These are phyloP conservation scores for Arbutus unedo DNA, from an alignment of 148 eudicot genomes.

Conservation along the genomic window DNA sequence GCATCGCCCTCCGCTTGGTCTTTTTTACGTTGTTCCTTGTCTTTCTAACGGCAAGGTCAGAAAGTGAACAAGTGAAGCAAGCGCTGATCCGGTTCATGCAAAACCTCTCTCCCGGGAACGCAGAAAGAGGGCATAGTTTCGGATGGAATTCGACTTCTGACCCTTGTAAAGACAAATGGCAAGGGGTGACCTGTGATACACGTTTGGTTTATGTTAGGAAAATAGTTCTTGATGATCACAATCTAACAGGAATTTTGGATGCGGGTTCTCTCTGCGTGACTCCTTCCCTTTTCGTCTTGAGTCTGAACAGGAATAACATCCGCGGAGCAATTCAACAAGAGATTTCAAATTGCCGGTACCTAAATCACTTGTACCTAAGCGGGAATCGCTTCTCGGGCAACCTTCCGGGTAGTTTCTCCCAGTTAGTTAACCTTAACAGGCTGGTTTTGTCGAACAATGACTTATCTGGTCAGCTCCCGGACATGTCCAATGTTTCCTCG, in stretches of 20 bases:
- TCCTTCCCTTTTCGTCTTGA: slow-evolving; percentile 19
- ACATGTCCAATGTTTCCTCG: slow-evolving; percentile 32
- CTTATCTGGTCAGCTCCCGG: slow-evolving; percentile 34
- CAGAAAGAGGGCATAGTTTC: background rate
- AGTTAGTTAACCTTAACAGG: slow-evolving; percentile 32
- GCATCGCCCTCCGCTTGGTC: background rate
- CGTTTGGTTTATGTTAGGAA: slow-evolving; percentile 10
- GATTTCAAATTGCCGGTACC: slow-evolving; percentile 28
- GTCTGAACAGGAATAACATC: slow-evolving; percentile 29
- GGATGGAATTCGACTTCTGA: slow-evolving; percentile 28
- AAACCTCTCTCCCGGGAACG: slow-evolving; percentile 27
- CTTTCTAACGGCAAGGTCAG: slow-evolving; percentile 17
- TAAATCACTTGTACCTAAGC: slow-evolving; percentile 36
- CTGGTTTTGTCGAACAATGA: slow-evolving; percentile 30
- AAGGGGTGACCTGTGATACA: slow-evolving; percentile 11
- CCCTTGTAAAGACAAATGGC: slow-evolving; percentile 12
- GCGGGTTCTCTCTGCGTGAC: slow-evolving; percentile 30
- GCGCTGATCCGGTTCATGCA: slow-evolving; percentile 36
- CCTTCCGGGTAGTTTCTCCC: slow-evolving; percentile 29
- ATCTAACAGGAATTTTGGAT: slow-evolving; percentile 29
- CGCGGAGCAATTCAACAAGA: slow-evolving; percentile 30
- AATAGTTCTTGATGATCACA: slow-evolving; percentile 26
- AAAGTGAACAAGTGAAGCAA: slow-evolving; percentile 19
- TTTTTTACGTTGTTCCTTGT: slow-evolving; percentile 11
- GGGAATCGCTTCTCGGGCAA: slow-evolving; percentile 33